Evolutionary conservation across 805 yeast species (phyloP).

Genomic region (Metschnikowia anglica): DNA sequence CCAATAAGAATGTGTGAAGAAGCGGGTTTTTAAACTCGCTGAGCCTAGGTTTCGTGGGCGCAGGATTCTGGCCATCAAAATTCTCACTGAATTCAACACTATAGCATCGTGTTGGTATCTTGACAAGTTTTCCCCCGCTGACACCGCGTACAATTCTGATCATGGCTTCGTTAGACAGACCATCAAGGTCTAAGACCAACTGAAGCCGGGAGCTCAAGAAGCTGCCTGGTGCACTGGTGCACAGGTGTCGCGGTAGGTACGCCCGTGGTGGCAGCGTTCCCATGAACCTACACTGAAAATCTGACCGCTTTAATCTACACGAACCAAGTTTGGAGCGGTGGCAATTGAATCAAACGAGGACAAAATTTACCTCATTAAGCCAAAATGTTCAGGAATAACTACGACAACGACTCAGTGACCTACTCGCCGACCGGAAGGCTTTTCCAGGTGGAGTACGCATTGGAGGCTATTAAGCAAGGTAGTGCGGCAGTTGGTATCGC

Average conservation of each 20-base stretch:
- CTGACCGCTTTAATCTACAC: constrained; percentile 1
- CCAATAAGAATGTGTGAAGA: constrained; percentile 39
- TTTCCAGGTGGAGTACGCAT: constrained; percentile 78
- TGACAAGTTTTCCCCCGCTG: not conserved
- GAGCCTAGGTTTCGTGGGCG: constrained; percentile 29
- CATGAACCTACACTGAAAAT: constrained; percentile 5
- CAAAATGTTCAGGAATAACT: constrained; percentile 86
- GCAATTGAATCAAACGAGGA: constrained; percentile 1
- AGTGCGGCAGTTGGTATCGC: constrained; percentile 94
- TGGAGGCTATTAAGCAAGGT: constrained; percentile 97
- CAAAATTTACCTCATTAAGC: not conserved
- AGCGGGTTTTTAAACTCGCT: constrained; percentile 40
- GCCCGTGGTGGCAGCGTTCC: not conserved
- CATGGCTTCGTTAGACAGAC: not conserved
- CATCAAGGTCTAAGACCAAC: not conserved
- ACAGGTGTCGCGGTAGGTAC: constrained; percentile 7
- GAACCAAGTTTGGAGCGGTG: constrained; percentile 3
- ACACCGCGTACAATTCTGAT: not conserved
- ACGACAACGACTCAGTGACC: constrained; percentile 97
- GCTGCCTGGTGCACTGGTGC: constrained; percentile 7
- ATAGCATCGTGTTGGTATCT: constrained; percentile 4
- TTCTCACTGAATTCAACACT: constrained; percentile 19
- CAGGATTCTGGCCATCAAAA: constrained; percentile 18
- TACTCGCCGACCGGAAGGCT: constrained; percentile 94
- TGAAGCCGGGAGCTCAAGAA: not conserved